Conservation (phyloP, 2,329 filamentous ascomycete species). For the Paramyrothecium sp. region DNA sequence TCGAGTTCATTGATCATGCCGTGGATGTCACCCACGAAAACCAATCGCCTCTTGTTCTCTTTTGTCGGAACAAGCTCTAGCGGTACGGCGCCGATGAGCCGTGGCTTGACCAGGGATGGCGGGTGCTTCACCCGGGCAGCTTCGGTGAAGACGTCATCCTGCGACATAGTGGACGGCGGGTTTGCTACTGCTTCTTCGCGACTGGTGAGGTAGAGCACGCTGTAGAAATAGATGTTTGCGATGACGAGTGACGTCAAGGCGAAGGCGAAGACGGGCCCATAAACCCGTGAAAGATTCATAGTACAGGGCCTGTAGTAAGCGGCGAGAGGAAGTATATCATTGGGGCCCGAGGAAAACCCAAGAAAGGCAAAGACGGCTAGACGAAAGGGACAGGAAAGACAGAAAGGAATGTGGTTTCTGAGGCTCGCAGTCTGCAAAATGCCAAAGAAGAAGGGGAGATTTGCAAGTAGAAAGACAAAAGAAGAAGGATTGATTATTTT, state of each 20-base stretch:
- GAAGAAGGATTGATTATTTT: no score
- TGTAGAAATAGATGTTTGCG: conserved; percentile 30
- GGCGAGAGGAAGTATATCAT: not conserved
- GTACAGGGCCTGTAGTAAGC: conserved; percentile 2
- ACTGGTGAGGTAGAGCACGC: conserved; percentile 10
- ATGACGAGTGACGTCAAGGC: conserved; percentile 29
- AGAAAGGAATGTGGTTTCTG: no score
- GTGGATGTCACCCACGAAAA: conserved; percentile 91
- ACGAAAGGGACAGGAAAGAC: no score
- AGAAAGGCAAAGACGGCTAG: not conserved
- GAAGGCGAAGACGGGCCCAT: conserved; percentile 28
- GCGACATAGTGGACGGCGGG: not conserved
- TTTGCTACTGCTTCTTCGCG: not conserved
- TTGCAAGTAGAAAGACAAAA: no score
- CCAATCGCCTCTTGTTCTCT: conserved; percentile 55
- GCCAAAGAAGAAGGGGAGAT: no score
- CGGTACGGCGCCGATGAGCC: conserved; percentile 27
- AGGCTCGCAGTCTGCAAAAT: no score
- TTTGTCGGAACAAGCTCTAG: conserved; percentile 26
- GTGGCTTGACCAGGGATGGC: conserved; percentile 26
- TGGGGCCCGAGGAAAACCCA: not conserved
- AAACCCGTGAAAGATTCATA: conserved; percentile 18
- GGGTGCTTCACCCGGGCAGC: not conserved
- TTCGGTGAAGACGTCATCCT: not conserved
- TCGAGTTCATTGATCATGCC: conserved; percentile 72